These are phyloP conservation scores for Cutaneotrichosporon sp. DNA, from an alignment of 1,284 basidiomycete species.

Conservation along the genomic window DNA sequence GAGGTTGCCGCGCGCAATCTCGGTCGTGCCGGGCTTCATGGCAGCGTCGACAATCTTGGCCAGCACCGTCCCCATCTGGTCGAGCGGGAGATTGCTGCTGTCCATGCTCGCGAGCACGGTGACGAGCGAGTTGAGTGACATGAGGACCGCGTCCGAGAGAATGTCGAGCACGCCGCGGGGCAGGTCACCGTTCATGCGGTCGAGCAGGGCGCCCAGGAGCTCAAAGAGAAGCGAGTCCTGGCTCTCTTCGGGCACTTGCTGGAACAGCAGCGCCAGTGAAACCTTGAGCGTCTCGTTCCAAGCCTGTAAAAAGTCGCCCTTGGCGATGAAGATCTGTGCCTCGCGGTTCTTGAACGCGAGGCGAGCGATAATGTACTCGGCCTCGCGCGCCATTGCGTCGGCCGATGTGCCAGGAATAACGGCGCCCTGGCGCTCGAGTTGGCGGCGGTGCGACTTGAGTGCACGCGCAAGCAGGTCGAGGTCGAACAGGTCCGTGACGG, in stretches of 20 bases:
- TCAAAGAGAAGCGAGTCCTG: conserved; percentile 84
- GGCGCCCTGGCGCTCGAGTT: conserved; percentile 62
- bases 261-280: conserved; percentile 74
- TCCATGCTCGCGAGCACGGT: conserved; percentile 59
- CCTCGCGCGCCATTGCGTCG: conserved; percentile 67
- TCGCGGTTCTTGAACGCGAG: conserved; percentile 82
- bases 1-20: conserved; percentile 91
- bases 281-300: conserved; percentile 81
- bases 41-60: conserved; percentile 71
- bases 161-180: conserved; percentile 70
- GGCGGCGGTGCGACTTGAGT: conserved; percentile 58
- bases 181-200: conserved; percentile 50
- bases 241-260: conserved; percentile 64
- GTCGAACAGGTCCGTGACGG: conserved; percentile 69
- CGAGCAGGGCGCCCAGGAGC: conserved; percentile 65
- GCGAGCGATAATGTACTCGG: conserved; percentile 68
- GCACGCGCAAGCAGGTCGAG: conserved; percentile 64
- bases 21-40: conserved; percentile 69
- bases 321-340: conserved; percentile 67
- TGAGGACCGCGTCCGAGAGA: conserved; percentile 73
- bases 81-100: conserved; percentile 65
- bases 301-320: conserved; percentile 65
- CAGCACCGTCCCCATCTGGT: conserved; percentile 71
- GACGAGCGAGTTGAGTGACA: conserved; percentile 74
- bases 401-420: conserved; percentile 60